Evolutionary conservation across 1,284 basidiomycete species (phyloP), one percentile per base, ranked within the genome.

Genomic region (Rhodofomes roseus): DNA sequence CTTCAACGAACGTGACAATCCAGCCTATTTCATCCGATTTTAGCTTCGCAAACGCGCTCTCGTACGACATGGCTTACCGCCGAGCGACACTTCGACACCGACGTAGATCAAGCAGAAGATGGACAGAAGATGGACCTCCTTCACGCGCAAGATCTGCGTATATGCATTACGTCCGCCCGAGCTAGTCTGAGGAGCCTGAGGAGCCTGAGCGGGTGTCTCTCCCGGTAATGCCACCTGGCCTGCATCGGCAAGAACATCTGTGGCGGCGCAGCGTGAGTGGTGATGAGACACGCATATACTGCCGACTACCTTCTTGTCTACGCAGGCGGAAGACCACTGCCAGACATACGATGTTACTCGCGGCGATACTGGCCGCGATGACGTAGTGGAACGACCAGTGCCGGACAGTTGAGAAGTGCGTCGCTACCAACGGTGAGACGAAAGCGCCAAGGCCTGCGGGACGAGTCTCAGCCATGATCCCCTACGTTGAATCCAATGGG

Each of bases 101-200:
- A 89, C 85, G 66, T 89, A 88, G 9, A 89, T 79, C 22, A 87
- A 73, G 31, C 82, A 76, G 68, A 85, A 90, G 56, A 86, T 73
- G 0, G 86, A 83, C 11, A 89, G 72, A 29, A 82, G 69, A 64
- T 88, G 84, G 0, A 88, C 82, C 5, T 78, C 74, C 55, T 74
- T 77, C 29, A 79, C 73, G 16, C 74, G 68, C 56, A 89, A 62
- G 39, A 89, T 85, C 64, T 85, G 81, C 22, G 75, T 74, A 73
- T 85, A 83, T 31, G 78, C 78, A 64, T 75, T 81, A 7, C 41
- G 46, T 48, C 46, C 55, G 9, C 34, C 20, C 9, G 44, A n/a
- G 6, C 77, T 71, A 48, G 75, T 71, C 39, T 46, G 43, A n/a
- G n/a, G n/a, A n/a, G n/a, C n/a, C 46, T 48, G 46, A 48, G 12